A percentile compares a stretch with the other conserved stretches of the same genome.
Conservation (phyloP, 306 rosid genomes). For the Dryas drummondii region DNA sequence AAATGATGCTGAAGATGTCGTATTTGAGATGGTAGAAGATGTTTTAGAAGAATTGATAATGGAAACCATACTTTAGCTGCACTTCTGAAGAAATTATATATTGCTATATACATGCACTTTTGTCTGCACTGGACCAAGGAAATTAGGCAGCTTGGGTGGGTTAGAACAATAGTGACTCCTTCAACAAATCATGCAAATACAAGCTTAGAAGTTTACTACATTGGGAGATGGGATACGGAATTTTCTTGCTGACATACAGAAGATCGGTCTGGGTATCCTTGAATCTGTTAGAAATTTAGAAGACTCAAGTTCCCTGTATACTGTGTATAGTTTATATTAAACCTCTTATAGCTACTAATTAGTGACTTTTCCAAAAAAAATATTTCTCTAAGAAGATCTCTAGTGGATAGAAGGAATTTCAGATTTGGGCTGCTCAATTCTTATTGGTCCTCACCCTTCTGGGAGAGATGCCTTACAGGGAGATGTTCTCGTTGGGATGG, state of each 20-base stretch:
- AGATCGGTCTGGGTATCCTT: background rate
- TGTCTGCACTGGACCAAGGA: background rate
- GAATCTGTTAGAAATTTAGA: background rate
- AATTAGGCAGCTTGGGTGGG: background rate
- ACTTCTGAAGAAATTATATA: background rate
- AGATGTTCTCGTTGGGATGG: too few relatives aligned
- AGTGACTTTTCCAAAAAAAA: background rate
- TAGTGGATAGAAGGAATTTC: too few relatives aligned
- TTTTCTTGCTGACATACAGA: background rate
- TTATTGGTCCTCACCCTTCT: too few relatives aligned
- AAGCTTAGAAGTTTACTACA: background rate
- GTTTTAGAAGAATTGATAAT: conserved; percentile 51
- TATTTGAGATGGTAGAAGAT: conserved; percentile 42
- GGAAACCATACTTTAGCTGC: conserved; percentile 53
- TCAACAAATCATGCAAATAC: background rate
- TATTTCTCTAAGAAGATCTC: too few relatives aligned
- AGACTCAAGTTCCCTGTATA: conserved; percentile 2
- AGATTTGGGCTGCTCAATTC: too few relatives aligned
- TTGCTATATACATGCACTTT: conserved; percentile 10
- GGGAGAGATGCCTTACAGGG: too few relatives aligned
- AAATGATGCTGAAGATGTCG: conserved; percentile 41
- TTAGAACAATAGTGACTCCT: background rate
- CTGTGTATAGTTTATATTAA: conserved; percentile 7
- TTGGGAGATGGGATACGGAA: background rate
- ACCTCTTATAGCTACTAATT: background rate